Evolutionary conservation across 1,284 basidiomycete species (phyloP).

Genomic region (Naganishia liquefaciens): DNA sequence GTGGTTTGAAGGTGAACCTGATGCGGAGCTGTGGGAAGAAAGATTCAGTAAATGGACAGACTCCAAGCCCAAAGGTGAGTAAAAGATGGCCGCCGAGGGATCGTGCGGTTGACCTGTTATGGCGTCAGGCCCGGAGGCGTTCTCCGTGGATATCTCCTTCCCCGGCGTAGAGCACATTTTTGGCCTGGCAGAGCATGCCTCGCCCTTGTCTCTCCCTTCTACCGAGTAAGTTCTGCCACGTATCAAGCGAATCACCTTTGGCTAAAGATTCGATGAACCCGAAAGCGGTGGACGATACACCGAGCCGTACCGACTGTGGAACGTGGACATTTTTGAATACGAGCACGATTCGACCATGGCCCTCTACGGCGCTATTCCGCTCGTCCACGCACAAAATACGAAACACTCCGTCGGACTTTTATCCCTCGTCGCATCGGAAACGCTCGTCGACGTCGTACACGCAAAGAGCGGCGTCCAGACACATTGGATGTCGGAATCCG

Average conservation of each 20-base stretch:
- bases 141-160: conserved; percentile 90
- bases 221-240: conserved; percentile 62
- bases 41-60: conserved; percentile 82
- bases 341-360: conserved; percentile 86
- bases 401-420: conserved; percentile 83
- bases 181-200: conserved; percentile 96
- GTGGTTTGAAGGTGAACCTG: conserved; percentile 83
- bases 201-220: conserved; percentile 80
- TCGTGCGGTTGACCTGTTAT: neutral
- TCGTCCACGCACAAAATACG: conserved; percentile 87
- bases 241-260: neutral
- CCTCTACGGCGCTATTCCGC: conserved; percentile 86
- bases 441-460: conserved; percentile 88
- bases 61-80: conserved; percentile 86
- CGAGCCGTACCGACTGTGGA: conserved; percentile 94
- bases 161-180: conserved; percentile 86
- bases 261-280: conserved; percentile 26
- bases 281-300: conserved; percentile 63
- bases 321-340: conserved; percentile 97
- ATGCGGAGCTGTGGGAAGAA: conserved; percentile 88
- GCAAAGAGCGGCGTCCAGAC: conserved; percentile 65
- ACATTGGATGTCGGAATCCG: conserved; percentile 96
- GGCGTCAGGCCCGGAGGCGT: conserved; percentile 78
- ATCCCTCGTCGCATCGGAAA: conserved; percentile 88
- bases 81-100: neutral